Evolutionary conservation across 495 filamentous ascomycete species (phyloP).

Genomic region (Lichina pygmaea): DNA sequence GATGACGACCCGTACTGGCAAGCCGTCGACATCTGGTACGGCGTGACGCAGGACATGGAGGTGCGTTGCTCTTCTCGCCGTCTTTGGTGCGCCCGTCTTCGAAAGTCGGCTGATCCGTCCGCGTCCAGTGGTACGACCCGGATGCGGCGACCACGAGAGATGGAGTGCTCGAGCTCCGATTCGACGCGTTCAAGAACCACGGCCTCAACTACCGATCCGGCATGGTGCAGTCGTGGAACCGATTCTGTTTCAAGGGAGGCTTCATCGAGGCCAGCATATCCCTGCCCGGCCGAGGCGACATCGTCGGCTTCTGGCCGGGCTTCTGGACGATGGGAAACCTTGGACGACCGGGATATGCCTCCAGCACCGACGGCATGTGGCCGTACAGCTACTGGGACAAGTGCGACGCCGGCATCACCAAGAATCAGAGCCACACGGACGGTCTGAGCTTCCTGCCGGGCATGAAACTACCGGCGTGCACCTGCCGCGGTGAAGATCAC

Average conservation of each 20-base stretch:
- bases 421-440: constrained; percentile 45
- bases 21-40: constrained; percentile 56
- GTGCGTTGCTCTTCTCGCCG: constrained; percentile 8
- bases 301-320: constrained; percentile 52
- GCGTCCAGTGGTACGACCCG: constrained; percentile 45
- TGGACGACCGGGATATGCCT: constrained; percentile 39
- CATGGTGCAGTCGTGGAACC: constrained; percentile 69
- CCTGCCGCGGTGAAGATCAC: constrained; percentile 37
- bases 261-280: constrained; percentile 55
- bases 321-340: constrained; percentile 65
- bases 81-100: background rate
- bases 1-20: constrained; percentile 49
- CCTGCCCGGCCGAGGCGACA: constrained; percentile 39
- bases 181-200: constrained; percentile 42
- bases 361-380: constrained; percentile 51
- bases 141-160: constrained; percentile 43
- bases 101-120: background rate
- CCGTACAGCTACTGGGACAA: constrained; percentile 50
- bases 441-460: constrained; percentile 44
- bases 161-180: constrained; percentile 37
- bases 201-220: constrained; percentile 44
- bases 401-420: constrained; percentile 51
- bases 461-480: constrained; percentile 47
- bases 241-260: constrained; percentile 53
- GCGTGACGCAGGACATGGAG: constrained; percentile 50